A percentile compares a stretch with the other conserved stretches of the same genome.
Conservation (phyloP, 2,329 filamentous ascomycete species). For the Epichloe brachyelytri region DNA sequence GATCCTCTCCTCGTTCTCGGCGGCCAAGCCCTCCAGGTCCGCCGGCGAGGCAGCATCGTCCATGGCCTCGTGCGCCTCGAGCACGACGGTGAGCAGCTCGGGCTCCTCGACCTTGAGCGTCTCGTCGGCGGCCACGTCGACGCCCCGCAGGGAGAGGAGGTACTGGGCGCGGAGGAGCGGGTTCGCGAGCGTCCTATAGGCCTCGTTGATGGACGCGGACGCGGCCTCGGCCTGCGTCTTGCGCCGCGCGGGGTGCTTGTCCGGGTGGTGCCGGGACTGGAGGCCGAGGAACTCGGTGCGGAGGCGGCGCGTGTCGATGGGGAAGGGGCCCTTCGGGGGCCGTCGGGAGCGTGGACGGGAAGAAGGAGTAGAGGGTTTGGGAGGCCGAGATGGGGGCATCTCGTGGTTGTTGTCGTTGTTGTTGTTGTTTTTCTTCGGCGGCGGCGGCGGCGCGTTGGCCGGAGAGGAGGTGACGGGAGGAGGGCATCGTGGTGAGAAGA, state of each 20-base stretch:
- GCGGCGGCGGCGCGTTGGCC: background rate
- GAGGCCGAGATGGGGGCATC: background rate
- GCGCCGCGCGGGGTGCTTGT: conserved; percentile 43
- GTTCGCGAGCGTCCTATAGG: conserved; percentile 71
- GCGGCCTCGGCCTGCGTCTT: conserved; percentile 57
- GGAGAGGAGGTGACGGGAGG: background rate
- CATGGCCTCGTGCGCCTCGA: conserved; percentile 67
- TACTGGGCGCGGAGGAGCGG: conserved; percentile 83
- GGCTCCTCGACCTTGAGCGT: conserved; percentile 52
- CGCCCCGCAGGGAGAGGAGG: conserved; percentile 57
- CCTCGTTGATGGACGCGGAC: conserved; percentile 80
- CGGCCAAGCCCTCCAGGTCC: conserved; percentile 45
- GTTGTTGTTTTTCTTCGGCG: background rate
- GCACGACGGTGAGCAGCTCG: conserved; percentile 61
- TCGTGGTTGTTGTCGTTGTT: background rate
- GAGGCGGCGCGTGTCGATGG: conserved; percentile 55
- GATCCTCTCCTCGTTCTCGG: conserved; percentile 57
- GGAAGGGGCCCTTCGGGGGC: conserved; percentile 68
- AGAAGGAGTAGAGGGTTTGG: conserved; percentile 70
- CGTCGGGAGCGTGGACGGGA: conserved; percentile 64
- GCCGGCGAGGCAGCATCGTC: conserved; percentile 58
- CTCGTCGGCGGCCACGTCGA: conserved; percentile 73
- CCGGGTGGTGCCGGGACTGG: conserved; percentile 66
- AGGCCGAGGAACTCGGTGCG: conserved; percentile 77
- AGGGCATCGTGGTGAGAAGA: background rate